Conservation (phyloP, 176 grass and related monocot genomes). For the Paspalum notatum region DNA sequence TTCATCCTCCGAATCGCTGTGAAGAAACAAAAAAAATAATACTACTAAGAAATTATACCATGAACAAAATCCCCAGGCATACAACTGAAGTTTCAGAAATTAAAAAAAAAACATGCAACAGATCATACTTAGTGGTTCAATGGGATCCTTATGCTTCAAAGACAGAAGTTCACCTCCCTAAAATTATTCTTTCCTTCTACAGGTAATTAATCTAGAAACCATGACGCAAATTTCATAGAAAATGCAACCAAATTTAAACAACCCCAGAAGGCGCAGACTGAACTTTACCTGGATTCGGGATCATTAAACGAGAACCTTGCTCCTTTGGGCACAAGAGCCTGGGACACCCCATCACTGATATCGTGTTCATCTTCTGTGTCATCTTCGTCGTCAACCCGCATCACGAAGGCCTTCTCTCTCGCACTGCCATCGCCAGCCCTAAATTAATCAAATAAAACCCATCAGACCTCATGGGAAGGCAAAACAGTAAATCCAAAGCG, state of each 20-base stretch:
- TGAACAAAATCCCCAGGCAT: not conserved
- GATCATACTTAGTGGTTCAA: not conserved
- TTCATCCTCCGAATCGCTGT: slow-evolving; percentile 61
- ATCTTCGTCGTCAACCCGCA: slow-evolving; percentile 56
- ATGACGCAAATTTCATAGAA: not conserved
- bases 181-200: slow-evolving; percentile 1
- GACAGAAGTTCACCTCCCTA: not conserved
- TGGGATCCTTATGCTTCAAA: slow-evolving; percentile 10
- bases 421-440: slow-evolving; percentile 1
- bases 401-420: slow-evolving; percentile 54
- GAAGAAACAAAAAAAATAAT: slow-evolving; percentile 20
- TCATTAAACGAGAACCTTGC: slow-evolving; percentile 40
- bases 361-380: slow-evolving; percentile 37
- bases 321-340: slow-evolving; percentile 11
- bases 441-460: slow-evolving; percentile 15
- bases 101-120: slow-evolving; percentile 3
- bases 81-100: not conserved
- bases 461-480: not conserved
- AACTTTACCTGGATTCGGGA: slow-evolving; percentile 39
- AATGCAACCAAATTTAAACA: not conserved
- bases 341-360: not conserved
- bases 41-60: not conserved
- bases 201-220: slow-evolving; percentile 16
- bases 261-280: not conserved
- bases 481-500: not conserved